Evolutionary conservation across 1,284 basidiomycete species (phyloP).

Genomic region (Bondarzewia mesenterica): DNA sequence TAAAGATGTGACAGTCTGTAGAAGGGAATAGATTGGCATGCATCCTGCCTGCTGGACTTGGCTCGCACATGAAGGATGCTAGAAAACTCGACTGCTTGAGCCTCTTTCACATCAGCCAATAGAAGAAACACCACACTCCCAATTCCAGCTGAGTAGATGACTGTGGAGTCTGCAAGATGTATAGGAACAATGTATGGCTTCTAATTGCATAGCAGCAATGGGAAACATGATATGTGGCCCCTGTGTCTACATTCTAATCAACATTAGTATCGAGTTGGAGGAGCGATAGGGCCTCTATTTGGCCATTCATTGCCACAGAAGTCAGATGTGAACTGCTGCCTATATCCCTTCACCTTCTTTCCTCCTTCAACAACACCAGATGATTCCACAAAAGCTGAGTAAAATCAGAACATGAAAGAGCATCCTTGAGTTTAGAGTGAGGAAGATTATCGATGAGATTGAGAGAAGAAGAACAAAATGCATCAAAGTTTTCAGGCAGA

Average conservation of each 20-base stretch:
- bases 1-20: not conserved
- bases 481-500: not conserved
- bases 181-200: conserved; percentile 17
- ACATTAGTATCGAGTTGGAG: conserved; percentile 2
- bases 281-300: conserved; percentile 4
- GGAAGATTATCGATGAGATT: not conserved
- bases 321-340: too few species aligned
- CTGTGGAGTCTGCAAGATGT: conserved; percentile 21
- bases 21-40: not conserved
- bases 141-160: conserved; percentile 23
- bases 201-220: conserved; percentile 24
- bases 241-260: conserved; percentile 26
- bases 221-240: conserved; percentile 28
- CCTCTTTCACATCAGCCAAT: conserved; percentile 11
- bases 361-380: too few species aligned
- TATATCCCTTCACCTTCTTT: too few species aligned
- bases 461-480: not conserved
- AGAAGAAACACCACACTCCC: conserved; percentile 24
- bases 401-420: not conserved
- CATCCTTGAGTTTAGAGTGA: not conserved
- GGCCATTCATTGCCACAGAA: too few species aligned
- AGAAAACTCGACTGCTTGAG: conserved; percentile 18
- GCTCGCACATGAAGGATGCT: conserved; percentile 26
- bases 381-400: not conserved
- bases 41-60: not conserved